phyloP scores from a whole-genome alignment of 2,329 filamentous ascomycete genomes.

The Phyllosticta citribraziliensis region DNA sequence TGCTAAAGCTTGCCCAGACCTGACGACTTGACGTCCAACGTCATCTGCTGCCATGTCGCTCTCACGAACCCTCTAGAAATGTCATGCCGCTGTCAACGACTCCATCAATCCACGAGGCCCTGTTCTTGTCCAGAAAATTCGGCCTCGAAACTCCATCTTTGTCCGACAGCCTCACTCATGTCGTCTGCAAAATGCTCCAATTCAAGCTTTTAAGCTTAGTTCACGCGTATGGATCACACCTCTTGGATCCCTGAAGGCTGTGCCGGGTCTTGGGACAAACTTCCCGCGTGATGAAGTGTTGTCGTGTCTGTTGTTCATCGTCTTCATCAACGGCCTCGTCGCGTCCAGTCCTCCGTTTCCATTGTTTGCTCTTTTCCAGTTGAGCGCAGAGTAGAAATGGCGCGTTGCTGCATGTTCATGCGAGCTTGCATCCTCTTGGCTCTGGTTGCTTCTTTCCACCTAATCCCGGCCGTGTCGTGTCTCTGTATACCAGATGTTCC shows the following conservation, averaged over 20 bases:
- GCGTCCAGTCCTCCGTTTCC: neutral
- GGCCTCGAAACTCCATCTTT: neutral
- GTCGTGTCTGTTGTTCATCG: neutral
- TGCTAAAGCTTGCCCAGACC: neutral
- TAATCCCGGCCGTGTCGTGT: neutral
- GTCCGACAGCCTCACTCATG: neutral
- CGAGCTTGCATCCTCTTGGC: neutral
- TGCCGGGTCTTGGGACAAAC: neutral
- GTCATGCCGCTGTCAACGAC: neutral
- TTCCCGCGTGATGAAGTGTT: neutral
- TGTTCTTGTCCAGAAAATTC: neutral
- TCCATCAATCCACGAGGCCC: neutral
- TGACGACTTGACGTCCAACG: neutral
- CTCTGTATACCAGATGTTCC: constrained; percentile 22
- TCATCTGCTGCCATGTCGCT: neutral
- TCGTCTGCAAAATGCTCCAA: neutral
- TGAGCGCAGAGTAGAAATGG: neutral
- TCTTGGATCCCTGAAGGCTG: neutral
- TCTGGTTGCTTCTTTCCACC: neutral
- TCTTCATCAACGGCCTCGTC: neutral
- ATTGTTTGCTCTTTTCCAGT: too few relatives aligned
- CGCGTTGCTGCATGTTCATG: neutral
- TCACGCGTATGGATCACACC: neutral
- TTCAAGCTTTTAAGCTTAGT: neutral
- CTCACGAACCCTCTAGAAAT: neutral